Conservation (phyloP, 768 basidiomycete species). For the Russula earlei region DNA sequence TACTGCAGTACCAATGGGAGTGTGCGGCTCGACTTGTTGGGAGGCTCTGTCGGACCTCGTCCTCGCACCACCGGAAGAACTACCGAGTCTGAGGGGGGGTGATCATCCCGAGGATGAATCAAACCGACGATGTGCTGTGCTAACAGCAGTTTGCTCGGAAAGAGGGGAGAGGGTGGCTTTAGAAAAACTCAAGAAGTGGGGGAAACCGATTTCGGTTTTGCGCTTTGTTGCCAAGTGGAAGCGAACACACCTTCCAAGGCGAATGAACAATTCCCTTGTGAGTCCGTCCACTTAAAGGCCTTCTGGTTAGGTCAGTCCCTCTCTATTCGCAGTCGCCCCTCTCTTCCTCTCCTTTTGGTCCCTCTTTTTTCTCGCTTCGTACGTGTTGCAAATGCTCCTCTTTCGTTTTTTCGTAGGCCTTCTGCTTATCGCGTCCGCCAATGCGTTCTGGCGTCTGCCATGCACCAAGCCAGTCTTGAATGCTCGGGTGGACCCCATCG, state of each 20-base stretch:
- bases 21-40: neutral
- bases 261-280: neutral
- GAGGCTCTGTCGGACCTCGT: neutral
- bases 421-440: conserved; percentile 1
- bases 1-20: neutral
- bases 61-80: too few species aligned
- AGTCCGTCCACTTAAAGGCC: neutral
- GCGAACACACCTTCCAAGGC: neutral
- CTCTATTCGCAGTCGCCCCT: neutral
- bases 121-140: neutral
- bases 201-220: neutral
- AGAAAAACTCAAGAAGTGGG: neutral
- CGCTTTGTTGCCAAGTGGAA: neutral
- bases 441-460: conserved; percentile 14
- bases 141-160: neutral
- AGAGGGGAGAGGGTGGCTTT: neutral
- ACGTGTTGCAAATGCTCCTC: neutral
- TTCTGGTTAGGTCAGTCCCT: neutral
- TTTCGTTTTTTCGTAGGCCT: conserved; percentile 3
- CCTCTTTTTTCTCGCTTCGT: neutral
- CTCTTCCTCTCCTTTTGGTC: conserved; percentile 4
- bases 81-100: neutral
- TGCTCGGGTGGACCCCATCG: conserved; percentile 8
- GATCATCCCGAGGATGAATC: neutral
- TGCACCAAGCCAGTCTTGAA: conserved; percentile 4